Evolutionary conservation across 345 rosid genomes (phyloP).

Genomic region (Conringia planisiliqua): DNA sequence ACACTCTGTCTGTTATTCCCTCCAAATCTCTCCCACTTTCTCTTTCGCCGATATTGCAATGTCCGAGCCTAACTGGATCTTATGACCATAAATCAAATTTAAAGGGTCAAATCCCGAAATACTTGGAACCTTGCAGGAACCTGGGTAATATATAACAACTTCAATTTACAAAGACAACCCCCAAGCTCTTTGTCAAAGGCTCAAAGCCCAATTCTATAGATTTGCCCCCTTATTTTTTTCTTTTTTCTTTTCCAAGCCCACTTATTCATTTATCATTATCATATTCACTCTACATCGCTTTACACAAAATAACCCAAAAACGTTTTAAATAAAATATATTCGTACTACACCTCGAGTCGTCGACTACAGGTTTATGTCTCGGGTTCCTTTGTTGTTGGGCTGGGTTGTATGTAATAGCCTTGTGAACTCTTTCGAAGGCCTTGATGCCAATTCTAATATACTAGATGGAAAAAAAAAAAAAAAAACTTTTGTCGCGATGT

Average conservation of each 20-base stretch:
- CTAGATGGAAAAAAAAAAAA: too few species aligned
- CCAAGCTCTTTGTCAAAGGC: background rate
- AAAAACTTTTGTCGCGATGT: too few species aligned
- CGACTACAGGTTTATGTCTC: too few species aligned
- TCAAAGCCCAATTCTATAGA: background rate
- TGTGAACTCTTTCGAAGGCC: too few species aligned
- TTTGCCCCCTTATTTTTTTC: background rate
- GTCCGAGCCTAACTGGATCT: background rate
- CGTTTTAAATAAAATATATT: too few species aligned
- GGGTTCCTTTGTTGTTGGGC: too few species aligned
- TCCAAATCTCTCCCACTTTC: background rate
- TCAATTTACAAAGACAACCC: background rate
- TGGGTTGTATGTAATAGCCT: too few species aligned
- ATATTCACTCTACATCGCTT: too few species aligned
- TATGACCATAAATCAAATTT: background rate
- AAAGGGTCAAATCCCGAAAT: background rate
- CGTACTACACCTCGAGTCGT: too few species aligned
- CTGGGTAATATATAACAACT: background rate
- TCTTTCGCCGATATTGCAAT: background rate
- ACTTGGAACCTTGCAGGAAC: background rate
- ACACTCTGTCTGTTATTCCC: background rate
- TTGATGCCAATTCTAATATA: too few species aligned
- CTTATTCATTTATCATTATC: too few species aligned
- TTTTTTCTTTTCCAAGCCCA: background rate
- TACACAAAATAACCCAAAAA: too few species aligned